A percentile compares a stretch with the other conserved stretches of the same genome.
These are phyloP conservation scores for Eucalyptus guilfoylei DNA, from an alignment of 345 rosid species.

Conservation along the genomic window DNA sequence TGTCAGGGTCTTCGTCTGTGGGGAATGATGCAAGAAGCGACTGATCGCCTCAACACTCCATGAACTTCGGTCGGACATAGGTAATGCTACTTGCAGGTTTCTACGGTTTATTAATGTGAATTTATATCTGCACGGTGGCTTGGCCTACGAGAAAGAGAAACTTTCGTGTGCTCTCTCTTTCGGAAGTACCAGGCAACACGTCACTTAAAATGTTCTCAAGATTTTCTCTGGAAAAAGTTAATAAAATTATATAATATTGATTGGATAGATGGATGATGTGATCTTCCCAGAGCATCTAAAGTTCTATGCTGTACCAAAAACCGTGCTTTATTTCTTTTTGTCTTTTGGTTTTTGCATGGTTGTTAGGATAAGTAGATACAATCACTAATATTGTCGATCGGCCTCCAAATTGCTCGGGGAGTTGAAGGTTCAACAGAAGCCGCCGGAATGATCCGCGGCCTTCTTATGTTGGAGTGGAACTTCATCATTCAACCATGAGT, in stretches of 20 bases:
- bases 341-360: not conserved
- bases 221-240: not conserved
- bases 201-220: not conserved
- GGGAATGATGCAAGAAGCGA: slow-evolving; percentile 2
- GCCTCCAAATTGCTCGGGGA: not conserved
- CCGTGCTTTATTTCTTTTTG: not conserved
- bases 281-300: not conserved
- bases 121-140: not conserved
- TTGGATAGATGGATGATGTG: not conserved
- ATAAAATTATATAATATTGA: not conserved
- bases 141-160: not conserved
- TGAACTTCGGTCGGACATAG: not conserved
- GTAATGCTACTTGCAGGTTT: not conserved
- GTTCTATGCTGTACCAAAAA: not conserved
- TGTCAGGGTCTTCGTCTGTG: not conserved
- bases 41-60: not conserved
- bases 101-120: not conserved
- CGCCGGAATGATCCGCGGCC: not conserved
- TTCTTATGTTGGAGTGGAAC: not conserved
- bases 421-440: not conserved
- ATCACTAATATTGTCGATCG: not conserved
- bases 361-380: not conserved
- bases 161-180: not conserved
- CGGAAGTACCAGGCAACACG: not conserved
- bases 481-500: not conserved